These are phyloP conservation scores for Dactylellina parvicollis DNA, from an alignment of 2,329 filamentous ascomycete genomes.

Conservation along the genomic window DNA sequence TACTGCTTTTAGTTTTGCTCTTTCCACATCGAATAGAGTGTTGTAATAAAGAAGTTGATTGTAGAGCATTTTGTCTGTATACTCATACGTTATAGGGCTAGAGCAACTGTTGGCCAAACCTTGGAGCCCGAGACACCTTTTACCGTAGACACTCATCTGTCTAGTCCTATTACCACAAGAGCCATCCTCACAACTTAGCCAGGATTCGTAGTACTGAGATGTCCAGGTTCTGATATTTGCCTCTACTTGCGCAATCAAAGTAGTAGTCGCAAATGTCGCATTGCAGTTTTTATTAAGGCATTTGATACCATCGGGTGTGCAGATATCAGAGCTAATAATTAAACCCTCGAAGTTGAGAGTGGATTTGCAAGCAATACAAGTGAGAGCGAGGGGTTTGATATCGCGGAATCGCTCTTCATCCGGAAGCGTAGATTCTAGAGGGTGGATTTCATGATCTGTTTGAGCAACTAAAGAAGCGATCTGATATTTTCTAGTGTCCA, in stretches of 20 bases:
- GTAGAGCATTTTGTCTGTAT: conserved; percentile 87
- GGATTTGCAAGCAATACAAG: conserved; percentile 82
- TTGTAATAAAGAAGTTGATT: conserved; percentile 93
- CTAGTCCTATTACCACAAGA: conserved; percentile 86
- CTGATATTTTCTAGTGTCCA: conserved; percentile 88
- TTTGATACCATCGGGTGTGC: conserved; percentile 77
- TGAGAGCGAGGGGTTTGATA: conserved; percentile 78
- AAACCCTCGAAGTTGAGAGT: conserved; percentile 81
- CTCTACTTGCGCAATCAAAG: conserved; percentile 86
- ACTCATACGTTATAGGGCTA: conserved; percentile 88
- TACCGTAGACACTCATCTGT: conserved; percentile 92
- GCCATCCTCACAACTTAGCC: conserved; percentile 88
- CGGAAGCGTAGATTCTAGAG: conserved; percentile 91
- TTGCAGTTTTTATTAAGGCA: conserved; percentile 75
- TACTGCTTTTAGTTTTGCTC: conserved; percentile 68
- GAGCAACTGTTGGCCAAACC: conserved; percentile 84
- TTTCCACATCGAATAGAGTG: conserved; percentile 87
- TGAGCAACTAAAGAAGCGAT: conserved; percentile 67
- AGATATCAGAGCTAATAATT: conserved; percentile 67
- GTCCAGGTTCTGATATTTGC: conserved; percentile 80
- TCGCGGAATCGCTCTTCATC: conserved; percentile 89
- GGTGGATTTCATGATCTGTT: conserved; percentile 73
- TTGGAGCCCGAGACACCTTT: conserved; percentile 85
- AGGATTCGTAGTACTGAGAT: conserved; percentile 88
- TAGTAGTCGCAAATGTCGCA: conserved; percentile 73